Evolutionary conservation across 148 eudicot genomes (phyloP), one percentile per base, ranked within the genome.

Genomic region (Agrostemma githago): DNA sequence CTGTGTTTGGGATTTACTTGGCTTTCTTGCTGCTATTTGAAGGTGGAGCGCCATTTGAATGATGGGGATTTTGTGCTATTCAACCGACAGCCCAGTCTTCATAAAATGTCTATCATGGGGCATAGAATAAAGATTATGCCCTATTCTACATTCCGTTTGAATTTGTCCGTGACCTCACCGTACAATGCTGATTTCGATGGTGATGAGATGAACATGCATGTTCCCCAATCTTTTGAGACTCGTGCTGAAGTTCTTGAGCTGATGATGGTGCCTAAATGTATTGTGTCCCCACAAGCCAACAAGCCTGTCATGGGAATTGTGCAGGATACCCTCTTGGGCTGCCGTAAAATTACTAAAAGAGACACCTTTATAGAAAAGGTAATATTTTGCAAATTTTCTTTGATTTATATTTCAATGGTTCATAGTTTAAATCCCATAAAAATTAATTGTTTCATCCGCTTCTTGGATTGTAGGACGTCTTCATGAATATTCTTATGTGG

Each of bases 171-270:
- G 19, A 95, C 99, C 43, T 92, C 99, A 21, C 99, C 99, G 0
- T 95, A 95, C 79, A 95, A 95, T 85, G 99, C 99, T 78, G 99
- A 95, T 88, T 95, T 95, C 80, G 99, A 95, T 84, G 99, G 99
- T 68, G 99, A 95, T 85, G 99, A 95, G 76, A 95, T 95, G 99
- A 95, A 95, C 77, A 95, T 95, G 99, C 99, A 95, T 62, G 99
- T 95, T 56, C 99, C 99, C 37, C 99, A 95, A 80, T 95, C 99
- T 53, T 95, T 92, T 81, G 99, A 95, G 85, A 88, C 99, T n/a
- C 89, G 99, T 73, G 99, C 99, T 68, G 99, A 95, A 81, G 96
- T 92, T 73, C 82, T 90, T 76, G 99, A 95, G 86, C 86, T 95
- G 21, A 96, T 96, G 99, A 86, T 96, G 97, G 99, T 96, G 72